Percentiles rank a stretch among this genome's conserved stretches.
phyloP scores from a whole-genome alignment of 768 basidiomycete species.

The Serendipita sp. region DNA sequence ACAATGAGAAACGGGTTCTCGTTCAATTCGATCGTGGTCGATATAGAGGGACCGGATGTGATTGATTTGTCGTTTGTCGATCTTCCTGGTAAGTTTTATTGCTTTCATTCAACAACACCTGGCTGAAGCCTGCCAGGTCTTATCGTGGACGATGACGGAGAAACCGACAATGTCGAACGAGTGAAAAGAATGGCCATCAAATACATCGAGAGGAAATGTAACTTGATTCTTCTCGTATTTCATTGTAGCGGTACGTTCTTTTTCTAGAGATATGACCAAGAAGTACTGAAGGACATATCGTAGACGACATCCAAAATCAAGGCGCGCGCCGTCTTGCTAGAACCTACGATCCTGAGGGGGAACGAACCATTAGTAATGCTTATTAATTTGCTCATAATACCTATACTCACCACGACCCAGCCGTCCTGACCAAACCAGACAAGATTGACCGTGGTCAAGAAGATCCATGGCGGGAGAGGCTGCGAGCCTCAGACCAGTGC shows the following conservation, averaged over 20 bases:
- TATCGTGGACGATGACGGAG: too few relatives aligned
- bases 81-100: background rate
- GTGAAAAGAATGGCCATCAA: background rate
- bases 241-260: background rate
- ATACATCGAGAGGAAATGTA: background rate
- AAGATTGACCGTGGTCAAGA: background rate
- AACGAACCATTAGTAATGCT: background rate
- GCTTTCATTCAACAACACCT: too few relatives aligned
- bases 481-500: background rate
- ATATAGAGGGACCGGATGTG: background rate
- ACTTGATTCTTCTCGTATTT: background rate
- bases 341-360: background rate
- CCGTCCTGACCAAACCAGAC: background rate
- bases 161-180: background rate
- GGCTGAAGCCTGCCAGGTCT: too few relatives aligned
- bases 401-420: background rate
- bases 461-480: background rate
- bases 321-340: background rate
- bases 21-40: background rate
- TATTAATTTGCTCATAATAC: background rate
- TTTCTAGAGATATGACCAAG: background rate
- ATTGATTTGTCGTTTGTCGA: background rate
- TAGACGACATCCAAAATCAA: slow-evolving; percentile 1
- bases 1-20: background rate
- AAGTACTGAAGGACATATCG: background rate